phyloP scores from a whole-genome alignment of 2,329 filamentous ascomycete species.

The Elsinoe australis region DNA sequence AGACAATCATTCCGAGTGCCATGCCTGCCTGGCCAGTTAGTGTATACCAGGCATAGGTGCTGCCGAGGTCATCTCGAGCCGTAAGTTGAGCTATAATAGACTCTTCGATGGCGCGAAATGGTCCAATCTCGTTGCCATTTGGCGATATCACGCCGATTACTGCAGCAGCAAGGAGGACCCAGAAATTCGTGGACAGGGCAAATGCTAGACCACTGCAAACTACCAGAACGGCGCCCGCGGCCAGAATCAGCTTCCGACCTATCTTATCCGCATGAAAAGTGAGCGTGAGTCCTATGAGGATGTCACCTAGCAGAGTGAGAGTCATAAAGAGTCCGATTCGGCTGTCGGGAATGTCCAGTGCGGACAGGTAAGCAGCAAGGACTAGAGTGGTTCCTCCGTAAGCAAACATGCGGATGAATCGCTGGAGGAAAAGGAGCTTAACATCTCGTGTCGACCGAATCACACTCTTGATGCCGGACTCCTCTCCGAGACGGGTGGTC shows the following conservation, averaged over 20 bases:
- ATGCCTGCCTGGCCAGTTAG: constrained; percentile 27
- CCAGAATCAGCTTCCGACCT: constrained; percentile 27
- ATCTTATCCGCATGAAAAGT: constrained; percentile 28
- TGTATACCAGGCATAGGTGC: constrained; percentile 30
- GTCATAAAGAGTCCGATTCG: constrained; percentile 33
- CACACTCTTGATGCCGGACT: constrained; percentile 1
- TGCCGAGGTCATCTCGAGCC: constrained; percentile 22
- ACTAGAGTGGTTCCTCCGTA: constrained; percentile 44
- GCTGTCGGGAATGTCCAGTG: constrained; percentile 26
- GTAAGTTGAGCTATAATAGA: constrained; percentile 29
- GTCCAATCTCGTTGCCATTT: constrained; percentile 32
- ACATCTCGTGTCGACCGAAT: constrained; percentile 11
- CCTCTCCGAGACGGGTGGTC: constrained; percentile 4
- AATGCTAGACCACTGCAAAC: constrained; percentile 26
- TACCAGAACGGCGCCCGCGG: constrained; percentile 27
- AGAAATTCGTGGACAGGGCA: constrained; percentile 25
- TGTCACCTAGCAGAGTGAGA: constrained; percentile 29
- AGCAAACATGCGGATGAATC: constrained; percentile 50
- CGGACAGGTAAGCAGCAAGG: constrained; percentile 28
- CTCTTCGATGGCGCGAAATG: constrained; percentile 31
- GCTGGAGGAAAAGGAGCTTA: constrained; percentile 18
- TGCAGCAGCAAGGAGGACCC: constrained; percentile 28
- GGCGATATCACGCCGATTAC: constrained; percentile 31
- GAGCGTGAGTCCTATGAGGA: constrained; percentile 26
- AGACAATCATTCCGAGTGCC: constrained; percentile 26